A percentile compares a stretch with the other conserved stretches of the same genome.
Conservation (phyloP, 192 early-diverging fungal genomes). For the Linnemannia elongata region DNA sequence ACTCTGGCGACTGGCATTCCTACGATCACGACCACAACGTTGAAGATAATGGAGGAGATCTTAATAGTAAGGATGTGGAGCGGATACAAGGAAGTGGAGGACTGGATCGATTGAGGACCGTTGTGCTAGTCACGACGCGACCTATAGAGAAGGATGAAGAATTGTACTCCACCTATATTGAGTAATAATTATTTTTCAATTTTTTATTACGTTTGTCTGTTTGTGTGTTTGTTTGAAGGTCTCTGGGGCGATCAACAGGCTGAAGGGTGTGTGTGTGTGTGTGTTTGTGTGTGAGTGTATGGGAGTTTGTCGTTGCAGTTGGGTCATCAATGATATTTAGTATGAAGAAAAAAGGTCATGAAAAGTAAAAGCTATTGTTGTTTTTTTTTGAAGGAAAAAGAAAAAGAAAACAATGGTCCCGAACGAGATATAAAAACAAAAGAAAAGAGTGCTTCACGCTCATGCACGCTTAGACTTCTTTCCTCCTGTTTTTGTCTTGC, state of each 20-base stretch:
- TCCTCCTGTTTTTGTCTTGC: conserved; percentile 14
- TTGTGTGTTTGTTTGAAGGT: neutral
- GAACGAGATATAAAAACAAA: neutral
- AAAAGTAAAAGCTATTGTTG: neutral
- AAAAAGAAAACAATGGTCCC: neutral
- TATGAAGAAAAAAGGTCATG: neutral
- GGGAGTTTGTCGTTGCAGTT: neutral
- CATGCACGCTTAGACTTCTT: conserved; percentile 25
- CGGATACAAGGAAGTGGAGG: conserved; percentile 12
- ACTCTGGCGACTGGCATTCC: conserved; percentile 42
- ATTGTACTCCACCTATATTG: conserved; percentile 64
- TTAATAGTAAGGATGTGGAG: neutral
- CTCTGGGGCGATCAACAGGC: neutral
- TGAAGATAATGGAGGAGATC: neutral
- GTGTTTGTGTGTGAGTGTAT: neutral
- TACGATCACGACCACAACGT: conserved; percentile 21
- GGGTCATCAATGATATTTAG: conserved; percentile 2
- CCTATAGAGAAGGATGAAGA: conserved; percentile 53
- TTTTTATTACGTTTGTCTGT: neutral
- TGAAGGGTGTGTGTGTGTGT: neutral
- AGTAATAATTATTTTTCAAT: conserved; percentile 16
- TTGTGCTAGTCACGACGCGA: conserved; percentile 52
- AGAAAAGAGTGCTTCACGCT: neutral
- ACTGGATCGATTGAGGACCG: conserved; percentile 38
- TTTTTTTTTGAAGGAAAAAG: neutral